phyloP scores from a whole-genome alignment of 371 early-diverging fungal genomes.

The Mortierella sp. region DNA sequence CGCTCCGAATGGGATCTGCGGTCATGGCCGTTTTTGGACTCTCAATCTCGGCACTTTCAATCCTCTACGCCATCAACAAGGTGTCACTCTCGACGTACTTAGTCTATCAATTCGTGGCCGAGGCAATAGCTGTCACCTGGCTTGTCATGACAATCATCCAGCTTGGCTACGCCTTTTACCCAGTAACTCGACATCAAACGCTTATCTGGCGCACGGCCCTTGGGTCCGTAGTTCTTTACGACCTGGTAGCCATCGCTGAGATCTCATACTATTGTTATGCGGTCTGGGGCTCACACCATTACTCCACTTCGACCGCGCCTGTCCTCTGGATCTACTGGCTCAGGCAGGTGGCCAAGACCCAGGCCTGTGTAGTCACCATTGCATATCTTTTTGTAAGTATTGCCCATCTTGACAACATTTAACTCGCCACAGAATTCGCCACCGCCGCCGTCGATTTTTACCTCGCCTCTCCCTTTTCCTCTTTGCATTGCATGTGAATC shows the following conservation, averaged over 20 bases:
- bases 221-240: conserved; percentile 45
- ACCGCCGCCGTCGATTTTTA: too few relatives aligned
- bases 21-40: conserved; percentile 51
- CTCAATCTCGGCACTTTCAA: conserved; percentile 43
- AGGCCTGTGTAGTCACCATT: conserved; percentile 38
- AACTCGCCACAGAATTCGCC: too few relatives aligned
- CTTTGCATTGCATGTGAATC: background rate
- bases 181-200: conserved; percentile 46
- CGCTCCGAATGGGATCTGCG: conserved; percentile 39
- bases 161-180: conserved; percentile 52
- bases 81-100: conserved; percentile 32
- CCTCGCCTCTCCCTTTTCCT: background rate
- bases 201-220: conserved; percentile 48
- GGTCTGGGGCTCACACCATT: conserved; percentile 32
- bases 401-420: too few relatives aligned
- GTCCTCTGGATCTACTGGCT: conserved; percentile 48
- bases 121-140: conserved; percentile 47
- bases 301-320: conserved; percentile 18
- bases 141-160: conserved; percentile 50
- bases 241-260: conserved; percentile 37
- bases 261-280: conserved; percentile 42
- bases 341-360: conserved; percentile 41
- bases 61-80: conserved; percentile 32
- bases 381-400: conserved; percentile 52
- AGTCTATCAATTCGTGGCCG: conserved; percentile 48